Evolutionary conservation across 1,284 basidiomycete genomes (phyloP).

Genomic region (Leccinum fuscescens): DNA sequence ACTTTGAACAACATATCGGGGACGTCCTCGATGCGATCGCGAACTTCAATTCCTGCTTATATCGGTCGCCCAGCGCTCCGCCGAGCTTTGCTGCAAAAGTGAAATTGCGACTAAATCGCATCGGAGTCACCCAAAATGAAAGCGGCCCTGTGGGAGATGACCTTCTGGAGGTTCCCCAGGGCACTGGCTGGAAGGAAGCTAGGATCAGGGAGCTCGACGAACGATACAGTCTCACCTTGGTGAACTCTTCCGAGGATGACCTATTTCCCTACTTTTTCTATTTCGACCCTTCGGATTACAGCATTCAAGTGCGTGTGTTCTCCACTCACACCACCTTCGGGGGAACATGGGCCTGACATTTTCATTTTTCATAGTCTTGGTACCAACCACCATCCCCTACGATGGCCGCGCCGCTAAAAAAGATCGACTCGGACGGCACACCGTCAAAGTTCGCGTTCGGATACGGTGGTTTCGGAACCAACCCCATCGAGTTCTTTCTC

Average conservation of each 20-base stretch:
- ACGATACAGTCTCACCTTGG: conserved; percentile 20
- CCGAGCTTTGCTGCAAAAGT: conserved; percentile 15
- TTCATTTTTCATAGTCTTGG: conserved; percentile 12
- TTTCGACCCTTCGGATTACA: conserved; percentile 26
- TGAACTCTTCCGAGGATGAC: conserved; percentile 20
- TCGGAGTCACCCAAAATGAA: not conserved
- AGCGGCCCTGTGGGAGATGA: conserved; percentile 9
- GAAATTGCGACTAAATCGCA: conserved; percentile 7
- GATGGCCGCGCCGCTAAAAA: conserved; percentile 13
- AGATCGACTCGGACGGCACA: not conserved
- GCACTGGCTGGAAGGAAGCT: conserved; percentile 10
- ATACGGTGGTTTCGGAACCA: conserved; percentile 24
- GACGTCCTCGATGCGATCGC: conserved; percentile 17
- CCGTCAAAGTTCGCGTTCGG: conserved; percentile 22
- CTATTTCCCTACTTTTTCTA: conserved; percentile 28
- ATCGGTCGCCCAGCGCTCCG: conserved; percentile 10
- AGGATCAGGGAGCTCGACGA: conserved; percentile 12
- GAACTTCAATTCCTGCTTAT: conserved; percentile 23
- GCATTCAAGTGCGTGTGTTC: conserved; percentile 15
- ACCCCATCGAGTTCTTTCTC: conserved; percentile 24
- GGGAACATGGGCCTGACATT: not conserved
- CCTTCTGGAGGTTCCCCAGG: conserved; percentile 9
- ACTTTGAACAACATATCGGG: not conserved
- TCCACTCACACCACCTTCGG: too few relatives aligned
- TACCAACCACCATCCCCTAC: conserved; percentile 12